Base-by-base conservation (phyloP, 78 protist genomes). In the Dictyostelium capitatum region DNA sequence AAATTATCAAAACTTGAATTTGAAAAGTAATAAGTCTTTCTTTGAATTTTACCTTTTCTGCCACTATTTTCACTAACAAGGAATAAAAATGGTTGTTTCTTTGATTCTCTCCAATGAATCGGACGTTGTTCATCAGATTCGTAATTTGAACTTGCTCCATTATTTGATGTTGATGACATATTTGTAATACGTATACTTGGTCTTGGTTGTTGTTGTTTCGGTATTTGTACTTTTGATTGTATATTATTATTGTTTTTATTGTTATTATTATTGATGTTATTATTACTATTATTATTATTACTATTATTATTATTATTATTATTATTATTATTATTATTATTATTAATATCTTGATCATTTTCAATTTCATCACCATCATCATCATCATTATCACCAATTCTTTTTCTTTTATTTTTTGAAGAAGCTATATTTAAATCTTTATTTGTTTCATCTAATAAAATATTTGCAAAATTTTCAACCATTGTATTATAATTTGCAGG, bases 11-110 rank as follows among this genome's bases (percentile, higher is more conserved):
- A 87, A 67, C 47, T 23, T 6, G 80, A 64, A 51, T 87, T 87
- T 53, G 85, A 62, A 17, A 87, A 41, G 50, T 48, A 48, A 59
- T 75, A 48, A 6, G 69, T 75, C 19, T 65, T 56, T 74, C 84
- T 74, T 48, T 56, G 41, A 12, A 87, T 70, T n/a, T 65, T 74
- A n/a, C 73, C 79, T 47, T 73, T 77, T 57, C 57, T 59, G 3
- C 46, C 78, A 87, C 59, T 64, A n/a, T 54, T 59, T 10, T 87
- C 93, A 3, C 59, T 47, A 4, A 87, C 59, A 17, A 87, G 37
- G 47, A 87, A 87, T 8, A 87, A 28, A 57, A 87, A 87, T 30
- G 93, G 93, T 64, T 87, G 93, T 77, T 65, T 74, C 30, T 83
- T 83, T 23, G 70, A 17, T 50, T 64, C 32, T 12, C 48, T 62